Evolutionary conservation across 1,139 yeast species (phyloP).

Genomic region (Lodderomyces metapsilosis): DNA sequence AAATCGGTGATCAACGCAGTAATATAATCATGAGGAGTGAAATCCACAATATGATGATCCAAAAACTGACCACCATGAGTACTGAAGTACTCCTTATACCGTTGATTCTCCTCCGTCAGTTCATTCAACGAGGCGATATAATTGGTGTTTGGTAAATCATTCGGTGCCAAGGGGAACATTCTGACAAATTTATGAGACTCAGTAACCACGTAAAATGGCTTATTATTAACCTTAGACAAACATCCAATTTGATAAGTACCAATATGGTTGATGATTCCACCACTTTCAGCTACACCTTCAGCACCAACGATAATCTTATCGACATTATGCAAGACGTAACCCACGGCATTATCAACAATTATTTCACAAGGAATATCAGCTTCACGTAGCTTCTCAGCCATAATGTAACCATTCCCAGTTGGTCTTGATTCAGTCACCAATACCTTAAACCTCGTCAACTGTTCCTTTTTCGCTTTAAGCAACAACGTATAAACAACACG

Average conservation of each 20-base stretch:
- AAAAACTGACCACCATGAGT: constrained; percentile 26
- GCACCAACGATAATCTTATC: constrained; percentile 97
- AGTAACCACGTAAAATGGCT: constrained; percentile 91
- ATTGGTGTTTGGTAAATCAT: constrained; percentile 73
- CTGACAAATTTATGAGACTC: constrained; percentile 97
- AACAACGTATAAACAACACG: constrained; percentile 84
- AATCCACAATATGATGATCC: constrained; percentile 62
- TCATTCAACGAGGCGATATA: constrained; percentile 18
- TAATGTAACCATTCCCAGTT: constrained; percentile 70
- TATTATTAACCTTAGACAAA: constrained; percentile 83
- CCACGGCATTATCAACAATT: constrained; percentile 92
- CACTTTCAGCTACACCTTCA: constrained; percentile 98
- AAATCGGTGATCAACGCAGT: constrained; percentile 95
- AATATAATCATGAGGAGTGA: constrained; percentile 92
- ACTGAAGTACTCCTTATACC: constrained; percentile 1
- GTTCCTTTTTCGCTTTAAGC: constrained; percentile 66
- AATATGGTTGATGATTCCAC: constrained; percentile 94
- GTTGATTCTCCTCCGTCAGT: constrained; percentile 16
- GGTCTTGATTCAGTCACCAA: constrained; percentile 94
- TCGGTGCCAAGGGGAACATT: constrained; percentile 90
- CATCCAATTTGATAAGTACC: constrained; percentile 97
- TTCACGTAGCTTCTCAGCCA: constrained; percentile 67
- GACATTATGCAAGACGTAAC: constrained; percentile 85
- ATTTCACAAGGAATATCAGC: constrained; percentile 90
- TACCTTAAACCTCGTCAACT: constrained; percentile 80